Conservation (phyloP, 2,329 filamentous ascomycete genomes). For the Malbranchea zuffiana region DNA sequence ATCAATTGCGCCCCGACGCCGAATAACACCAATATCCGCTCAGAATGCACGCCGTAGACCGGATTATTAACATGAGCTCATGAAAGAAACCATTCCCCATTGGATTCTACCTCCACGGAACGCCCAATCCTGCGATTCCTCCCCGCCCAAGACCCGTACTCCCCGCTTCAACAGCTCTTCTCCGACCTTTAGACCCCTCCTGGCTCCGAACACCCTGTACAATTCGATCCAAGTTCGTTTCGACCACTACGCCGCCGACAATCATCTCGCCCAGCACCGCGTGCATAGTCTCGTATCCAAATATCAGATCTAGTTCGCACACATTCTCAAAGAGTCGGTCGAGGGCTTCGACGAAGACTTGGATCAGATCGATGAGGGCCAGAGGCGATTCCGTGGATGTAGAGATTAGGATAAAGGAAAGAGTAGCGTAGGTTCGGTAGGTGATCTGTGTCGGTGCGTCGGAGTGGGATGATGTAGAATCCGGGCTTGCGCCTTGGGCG, state of each 20-base stretch:
- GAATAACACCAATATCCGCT: no score
- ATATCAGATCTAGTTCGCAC: constrained; percentile 95
- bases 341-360: constrained; percentile 93
- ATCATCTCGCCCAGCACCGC: constrained; percentile 88
- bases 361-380: constrained; percentile 88
- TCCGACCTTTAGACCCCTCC: constrained; percentile 34
- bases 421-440: constrained; percentile 94
- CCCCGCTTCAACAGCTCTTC: constrained; percentile 34
- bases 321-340: constrained; percentile 97
- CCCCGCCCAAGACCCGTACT: constrained; percentile 29
- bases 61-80: not conserved
- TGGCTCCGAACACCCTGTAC: constrained; percentile 64
- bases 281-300: constrained; percentile 96
- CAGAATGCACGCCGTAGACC: no score
- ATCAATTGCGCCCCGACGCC: no score
- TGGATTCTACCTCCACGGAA: constrained; percentile 26
- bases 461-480: constrained; percentile 50
- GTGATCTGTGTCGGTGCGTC: constrained; percentile 92
- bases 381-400: constrained; percentile 94
- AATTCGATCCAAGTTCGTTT: constrained; percentile 81
- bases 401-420: constrained; percentile 97
- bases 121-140: constrained; percentile 30
- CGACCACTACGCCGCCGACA: constrained; percentile 85
- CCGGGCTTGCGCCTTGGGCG: constrained; percentile 40
- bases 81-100: no score